Conservation (phyloP, 176 grass and related monocot species). For the Chloris gayana region DNA sequence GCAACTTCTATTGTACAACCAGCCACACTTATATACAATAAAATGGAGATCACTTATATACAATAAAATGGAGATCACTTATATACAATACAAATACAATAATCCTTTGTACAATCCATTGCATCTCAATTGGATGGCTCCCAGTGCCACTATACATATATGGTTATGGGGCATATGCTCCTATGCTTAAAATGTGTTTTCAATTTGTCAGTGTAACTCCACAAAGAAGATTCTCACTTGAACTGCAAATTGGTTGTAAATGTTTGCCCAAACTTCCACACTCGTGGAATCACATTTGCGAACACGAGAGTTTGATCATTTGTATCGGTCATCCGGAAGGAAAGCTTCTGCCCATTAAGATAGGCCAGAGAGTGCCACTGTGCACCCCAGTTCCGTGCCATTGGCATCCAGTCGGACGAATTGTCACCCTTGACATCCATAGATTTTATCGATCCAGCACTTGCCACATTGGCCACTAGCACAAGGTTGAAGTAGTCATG, state of each 20-base stretch:
- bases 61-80: neutral
- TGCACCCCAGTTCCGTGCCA: constrained; percentile 41
- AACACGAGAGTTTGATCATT: constrained; percentile 27
- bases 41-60: too few species aligned
- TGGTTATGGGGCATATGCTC: too few species aligned
- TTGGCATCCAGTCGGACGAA: constrained; percentile 14
- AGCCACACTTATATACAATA: too few species aligned
- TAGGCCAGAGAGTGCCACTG: constrained; percentile 34
- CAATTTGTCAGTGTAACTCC: neutral
- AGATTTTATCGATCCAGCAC: constrained; percentile 40
- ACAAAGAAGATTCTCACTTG: neutral
- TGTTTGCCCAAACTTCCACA: constrained; percentile 47
- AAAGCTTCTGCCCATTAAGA: constrained; percentile 8
- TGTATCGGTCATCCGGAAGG: constrained; percentile 24
- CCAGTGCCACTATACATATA: too few species aligned
- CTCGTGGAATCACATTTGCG: constrained; percentile 20
- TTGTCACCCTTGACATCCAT: constrained; percentile 33
- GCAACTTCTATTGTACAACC: too few species aligned
- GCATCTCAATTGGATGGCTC: neutral
- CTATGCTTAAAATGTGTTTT: too few species aligned
- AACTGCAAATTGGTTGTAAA: constrained; percentile 38
- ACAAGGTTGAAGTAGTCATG: constrained; percentile 46
- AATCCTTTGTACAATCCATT: neutral
- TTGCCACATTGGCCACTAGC: constrained; percentile 42
- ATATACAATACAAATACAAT: neutral